phyloP scores from a whole-genome alignment of 1,139 yeast species.

The Geotrichum macrosporum region DNA sequence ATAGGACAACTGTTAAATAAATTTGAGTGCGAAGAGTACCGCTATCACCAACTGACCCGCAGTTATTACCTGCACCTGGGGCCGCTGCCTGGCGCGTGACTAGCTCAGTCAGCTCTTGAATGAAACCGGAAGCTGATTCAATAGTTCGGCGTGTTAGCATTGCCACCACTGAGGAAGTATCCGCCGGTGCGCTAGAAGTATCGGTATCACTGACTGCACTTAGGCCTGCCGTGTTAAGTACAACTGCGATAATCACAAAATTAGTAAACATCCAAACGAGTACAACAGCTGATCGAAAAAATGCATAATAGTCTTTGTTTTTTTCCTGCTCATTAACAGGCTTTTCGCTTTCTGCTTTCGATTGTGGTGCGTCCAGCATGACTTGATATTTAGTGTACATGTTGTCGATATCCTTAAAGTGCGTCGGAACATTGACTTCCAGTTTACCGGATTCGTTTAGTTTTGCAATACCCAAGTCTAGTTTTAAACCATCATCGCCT shows the following conservation, averaged over 20 bases:
- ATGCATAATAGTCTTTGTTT: slow-evolving; percentile 63
- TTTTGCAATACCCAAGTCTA: slow-evolving; percentile 68
- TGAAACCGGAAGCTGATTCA: slow-evolving; percentile 13
- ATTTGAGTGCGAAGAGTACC: slow-evolving; percentile 37
- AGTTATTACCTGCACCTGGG: slow-evolving; percentile 20
- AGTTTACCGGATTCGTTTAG: slow-evolving; percentile 51
- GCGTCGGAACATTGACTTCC: slow-evolving; percentile 63
- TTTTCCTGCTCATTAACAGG: slow-evolving; percentile 7
- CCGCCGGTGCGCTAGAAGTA: slow-evolving; percentile 16
- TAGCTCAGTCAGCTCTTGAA: slow-evolving; percentile 12
- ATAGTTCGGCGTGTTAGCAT: slow-evolving; percentile 12
- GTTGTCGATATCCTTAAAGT: slow-evolving; percentile 57
- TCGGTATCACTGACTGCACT: slow-evolving; percentile 26
- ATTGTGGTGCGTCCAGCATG: slow-evolving; percentile 30
- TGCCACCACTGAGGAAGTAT: slow-evolving; percentile 8
- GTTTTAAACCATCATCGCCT: slow-evolving; percentile 56
- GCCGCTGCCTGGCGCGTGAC: slow-evolving; percentile 14
- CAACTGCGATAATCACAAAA: slow-evolving; percentile 60
- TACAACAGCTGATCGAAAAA: slow-evolving; percentile 74
- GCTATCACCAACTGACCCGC: slow-evolving; percentile 29
- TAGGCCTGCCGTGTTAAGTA: slow-evolving; percentile 65
- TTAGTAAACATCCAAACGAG: slow-evolving; percentile 72
- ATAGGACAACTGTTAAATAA: slow-evolving; percentile 68
- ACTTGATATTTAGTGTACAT: slow-evolving; percentile 45
- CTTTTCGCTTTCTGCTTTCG: slow-evolving; percentile 26